Evolutionary conservation across 176 grass and related monocot species (phyloP), one percentile per base, ranked within the genome.

Genomic region (Carex myosuroides): DNA sequence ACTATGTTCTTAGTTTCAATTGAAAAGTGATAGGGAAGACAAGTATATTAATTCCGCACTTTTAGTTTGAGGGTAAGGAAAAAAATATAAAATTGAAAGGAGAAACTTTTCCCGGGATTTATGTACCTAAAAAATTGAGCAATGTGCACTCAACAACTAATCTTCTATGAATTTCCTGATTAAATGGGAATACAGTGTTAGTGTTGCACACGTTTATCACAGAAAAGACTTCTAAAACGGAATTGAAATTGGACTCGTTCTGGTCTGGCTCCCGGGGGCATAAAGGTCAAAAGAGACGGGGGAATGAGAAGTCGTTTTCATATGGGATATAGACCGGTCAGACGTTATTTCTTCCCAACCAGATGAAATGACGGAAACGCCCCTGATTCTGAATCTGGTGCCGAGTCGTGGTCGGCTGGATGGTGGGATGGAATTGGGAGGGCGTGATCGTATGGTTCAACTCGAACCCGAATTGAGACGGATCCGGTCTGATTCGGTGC

Each of bases 251-350:
- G 5, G 9, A 42, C 66, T 41, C 30, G 33, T 29, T 79, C 46
- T 29, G 42, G 48, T 79, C 14, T 17, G 0, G 52, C 3, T 60
- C 24, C 37, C 62, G 60, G 64, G 79, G 60, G 35, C 42, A 82
- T 66, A 82, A 0, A 82, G 42, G 79, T 66, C 79, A 65, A 80
- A 64, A 54, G 11, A 7, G 46, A 54, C 5, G n/a, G 71, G 71
- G 71, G 46, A 75, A 56, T 56, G 73, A 56, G 5, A 56, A 17
- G 73, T 77, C 73, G 12, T 77, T 77, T 56, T 77, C 73, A 33
- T 56, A 56, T 17, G 5, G 80, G 16, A 30, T 30, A 68, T 67
- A 52, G 42, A 65, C 20, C 4, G 80, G 63, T 83, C 13, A 54
- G 60, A 68, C 54, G 80, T 82, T 68, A 82, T 68, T 54, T 52